Percentiles rank a stretch among this genome's conserved stretches.
Conservation (phyloP, 768 basidiomycete species). For the Boletus barrowsii region DNA sequence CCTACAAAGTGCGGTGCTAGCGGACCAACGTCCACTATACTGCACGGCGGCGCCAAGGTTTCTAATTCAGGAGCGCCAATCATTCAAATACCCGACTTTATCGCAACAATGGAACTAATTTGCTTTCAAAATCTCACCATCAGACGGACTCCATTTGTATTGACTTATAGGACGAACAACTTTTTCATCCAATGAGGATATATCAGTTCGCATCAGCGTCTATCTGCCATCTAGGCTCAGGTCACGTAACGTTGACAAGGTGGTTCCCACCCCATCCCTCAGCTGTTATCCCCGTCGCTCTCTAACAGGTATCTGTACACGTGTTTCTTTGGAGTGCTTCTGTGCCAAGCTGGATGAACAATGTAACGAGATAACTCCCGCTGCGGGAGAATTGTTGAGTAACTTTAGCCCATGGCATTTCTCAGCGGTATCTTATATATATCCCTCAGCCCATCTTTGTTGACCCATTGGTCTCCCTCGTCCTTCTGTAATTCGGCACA, state of each 20-base stretch:
- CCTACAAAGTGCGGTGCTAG: background rate
- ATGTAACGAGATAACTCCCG: conserved; percentile 11
- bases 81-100: background rate
- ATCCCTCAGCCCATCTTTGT: conserved; percentile 6
- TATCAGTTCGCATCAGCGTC: conserved; percentile 5
- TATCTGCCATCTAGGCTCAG: conserved; percentile 10
- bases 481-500: background rate
- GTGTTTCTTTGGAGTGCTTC: conserved; percentile 12
- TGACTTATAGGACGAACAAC: background rate
- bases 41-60: background rate
- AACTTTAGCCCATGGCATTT: conserved; percentile 10
- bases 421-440: conserved; percentile 19
- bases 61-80: conserved; percentile 2
- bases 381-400: conserved; percentile 8
- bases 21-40: background rate
- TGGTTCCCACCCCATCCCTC: background rate
- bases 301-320: conserved; percentile 19
- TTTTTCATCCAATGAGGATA: conserved; percentile 2
- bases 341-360: conserved; percentile 14
- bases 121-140: background rate
- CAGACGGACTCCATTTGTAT: background rate
- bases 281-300: too few relatives aligned
- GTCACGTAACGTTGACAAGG: conserved; percentile 19
- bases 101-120: background rate
- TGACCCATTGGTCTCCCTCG: background rate